These are phyloP conservation scores for Cyclostephanos tholiformis DNA, from an alignment of 108 stramenopile species.

Conservation along the genomic window DNA sequence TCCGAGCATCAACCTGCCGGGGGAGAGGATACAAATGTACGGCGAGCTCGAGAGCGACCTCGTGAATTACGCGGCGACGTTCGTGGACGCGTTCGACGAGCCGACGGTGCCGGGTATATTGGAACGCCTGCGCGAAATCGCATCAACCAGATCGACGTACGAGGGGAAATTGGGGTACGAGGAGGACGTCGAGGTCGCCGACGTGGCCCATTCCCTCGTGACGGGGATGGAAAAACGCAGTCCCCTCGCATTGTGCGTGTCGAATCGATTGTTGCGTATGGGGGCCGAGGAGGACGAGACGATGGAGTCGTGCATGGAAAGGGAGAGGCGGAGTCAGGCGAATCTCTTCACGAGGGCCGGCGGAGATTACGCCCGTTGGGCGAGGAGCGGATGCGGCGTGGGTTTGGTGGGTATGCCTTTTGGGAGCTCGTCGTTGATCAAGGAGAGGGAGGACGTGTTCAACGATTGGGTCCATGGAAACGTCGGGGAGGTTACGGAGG, in stretches of 20 bases:
- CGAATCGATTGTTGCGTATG: constrained; percentile 55
- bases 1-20: constrained; percentile 39
- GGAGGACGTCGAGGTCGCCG: constrained; percentile 65
- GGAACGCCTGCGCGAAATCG: constrained; percentile 66
- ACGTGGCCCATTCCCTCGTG: constrained; percentile 48
- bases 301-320: constrained; percentile 72
- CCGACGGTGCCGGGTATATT: constrained; percentile 68
- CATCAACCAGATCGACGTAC: constrained; percentile 30
- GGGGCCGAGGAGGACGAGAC: constrained; percentile 54
- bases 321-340: constrained; percentile 64
- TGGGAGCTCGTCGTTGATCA: constrained; percentile 48
- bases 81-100: constrained; percentile 67
- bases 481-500: constrained; percentile 67
- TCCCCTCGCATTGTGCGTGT: constrained; percentile 70
- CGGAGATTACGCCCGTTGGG: constrained; percentile 74
- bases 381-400: constrained; percentile 50
- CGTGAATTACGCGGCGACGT: constrained; percentile 73
- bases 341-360: constrained; percentile 49
- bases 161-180: constrained; percentile 50
- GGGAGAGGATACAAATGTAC: constrained; percentile 45
- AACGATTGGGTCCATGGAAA: constrained; percentile 65
- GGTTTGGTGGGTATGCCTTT: constrained; percentile 32
- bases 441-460: constrained; percentile 41
- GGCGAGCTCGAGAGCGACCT: constrained; percentile 54
- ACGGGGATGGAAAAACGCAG: constrained; percentile 70